Evolutionary conservation across 805 yeast genomes (phyloP), one percentile per base, ranked within the genome.

Genomic region (Hanseniaspora pseudoguilliermondii): DNA sequence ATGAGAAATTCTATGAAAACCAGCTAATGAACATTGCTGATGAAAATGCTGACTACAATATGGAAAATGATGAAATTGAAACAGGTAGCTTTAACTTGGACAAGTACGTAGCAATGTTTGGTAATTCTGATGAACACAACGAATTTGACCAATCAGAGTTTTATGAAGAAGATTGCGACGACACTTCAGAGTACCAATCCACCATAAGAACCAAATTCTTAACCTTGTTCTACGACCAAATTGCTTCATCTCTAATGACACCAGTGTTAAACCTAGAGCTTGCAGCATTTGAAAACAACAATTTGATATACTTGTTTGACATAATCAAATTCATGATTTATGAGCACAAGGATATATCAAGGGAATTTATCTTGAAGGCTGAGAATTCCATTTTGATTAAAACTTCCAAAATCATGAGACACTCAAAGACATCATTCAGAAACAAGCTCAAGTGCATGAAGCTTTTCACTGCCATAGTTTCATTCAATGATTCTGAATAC

Each of bases 401-500:
- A 9, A 46, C 43, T 18, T 21, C 56, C 2, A 5, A 35, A 21
- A 38, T 52, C 15, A 38, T 52, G 23, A 20, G 21, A 13, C 15
- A 13, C 8, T 11, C 21, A 16, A 39, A 27, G 3, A 43, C 56
- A 1, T 35, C 49, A 18, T 46, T 52, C 32, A 52, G 56, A 52
- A 39, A 27, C 35, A 44, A 46, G 18, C 39, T 52, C 20, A 44
- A 52, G 13, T 44, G 46, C 10, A 52, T 52, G 56, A 52, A 46
- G 35, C 32, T 52, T 15, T 46, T 52, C 15, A 38, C 46, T 8
- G 23, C 32, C 3, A 46, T 52, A 21, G 25, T 52, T 1, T 52
- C 56, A 2, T 38, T 52, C n/a, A 46, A 52, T 32, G 56, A 52
- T n/a, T 27, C 39, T n/a, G 56, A 52, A 6, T 52, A 42, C 46